A percentile compares a stretch with the other conserved stretches of the same genome.
phyloP scores from a whole-genome alignment of 1,284 basidiomycete genomes.

The Tilletia indica region DNA sequence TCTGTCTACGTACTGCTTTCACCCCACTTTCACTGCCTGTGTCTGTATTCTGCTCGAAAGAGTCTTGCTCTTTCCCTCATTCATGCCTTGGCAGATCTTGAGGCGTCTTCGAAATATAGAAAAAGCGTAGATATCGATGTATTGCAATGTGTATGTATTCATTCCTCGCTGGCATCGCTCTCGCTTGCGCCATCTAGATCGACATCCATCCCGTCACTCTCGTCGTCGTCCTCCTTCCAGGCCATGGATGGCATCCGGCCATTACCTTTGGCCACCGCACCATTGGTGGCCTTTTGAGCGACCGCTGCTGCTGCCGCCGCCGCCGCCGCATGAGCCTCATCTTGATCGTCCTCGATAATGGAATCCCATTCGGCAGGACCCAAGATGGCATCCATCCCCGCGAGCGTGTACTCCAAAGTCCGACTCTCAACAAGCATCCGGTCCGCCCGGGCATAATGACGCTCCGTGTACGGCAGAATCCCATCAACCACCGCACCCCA shows the following conservation, averaged over 20 bases:
- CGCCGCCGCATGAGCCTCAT: background rate
- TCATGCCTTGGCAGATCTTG: no score
- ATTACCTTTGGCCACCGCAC: background rate
- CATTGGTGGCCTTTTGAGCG: background rate
- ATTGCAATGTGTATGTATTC: background rate
- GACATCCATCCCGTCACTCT: background rate
- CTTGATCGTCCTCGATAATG: slow-evolving; percentile 14
- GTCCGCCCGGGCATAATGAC: slow-evolving; percentile 82
- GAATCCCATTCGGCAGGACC: slow-evolving; percentile 31
- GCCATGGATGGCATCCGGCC: background rate
- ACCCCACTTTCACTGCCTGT: background rate
- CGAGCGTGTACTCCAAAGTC: slow-evolving; percentile 84
- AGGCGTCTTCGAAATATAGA: no score
- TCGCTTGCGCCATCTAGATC: background rate
- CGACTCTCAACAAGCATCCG: slow-evolving; percentile 87
- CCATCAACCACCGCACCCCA: slow-evolving; percentile 72
- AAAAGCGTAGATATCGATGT: background rate
- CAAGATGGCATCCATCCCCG: slow-evolving; percentile 73
- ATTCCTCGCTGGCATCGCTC: slow-evolving; percentile 17
- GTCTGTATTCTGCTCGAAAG: no score
- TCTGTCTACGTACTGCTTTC: background rate
- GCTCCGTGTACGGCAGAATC: slow-evolving; percentile 86
- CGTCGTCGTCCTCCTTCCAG: background rate
- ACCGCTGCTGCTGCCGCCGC: background rate
- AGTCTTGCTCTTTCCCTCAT: no score